These are phyloP conservation scores for Teratosphaeria viscida DNA, from an alignment of 2,329 filamentous ascomycete genomes.

Conservation along the genomic window DNA sequence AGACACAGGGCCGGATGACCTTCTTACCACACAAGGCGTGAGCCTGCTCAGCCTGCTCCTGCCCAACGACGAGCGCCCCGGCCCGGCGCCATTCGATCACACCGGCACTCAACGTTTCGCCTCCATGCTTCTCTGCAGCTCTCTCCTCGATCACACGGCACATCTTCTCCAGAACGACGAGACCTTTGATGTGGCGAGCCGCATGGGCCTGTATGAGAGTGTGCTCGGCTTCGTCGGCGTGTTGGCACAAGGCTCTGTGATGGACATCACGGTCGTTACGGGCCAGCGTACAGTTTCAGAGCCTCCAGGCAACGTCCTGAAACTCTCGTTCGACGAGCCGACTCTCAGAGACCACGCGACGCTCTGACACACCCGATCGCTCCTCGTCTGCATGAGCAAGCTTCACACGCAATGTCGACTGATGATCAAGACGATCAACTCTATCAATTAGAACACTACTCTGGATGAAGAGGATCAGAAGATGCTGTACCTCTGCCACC, in stretches of 20 bases:
- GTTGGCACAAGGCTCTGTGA: constrained; percentile 24
- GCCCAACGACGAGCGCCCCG: constrained; percentile 8
- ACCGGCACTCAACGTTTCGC: constrained; percentile 21
- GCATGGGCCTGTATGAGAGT: constrained; percentile 27
- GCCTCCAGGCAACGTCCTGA: constrained; percentile 27
- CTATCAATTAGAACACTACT: constrained; percentile 13
- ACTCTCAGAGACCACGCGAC: constrained; percentile 3
- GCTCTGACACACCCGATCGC: constrained; percentile 12
- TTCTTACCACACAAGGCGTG: constrained; percentile 9
- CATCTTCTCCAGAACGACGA: constrained; percentile 34
- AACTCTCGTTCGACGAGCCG: constrained; percentile 21
- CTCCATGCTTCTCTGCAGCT: constrained; percentile 27
- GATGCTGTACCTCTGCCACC: constrained; percentile 1
- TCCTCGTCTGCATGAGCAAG: constrained; percentile 20
- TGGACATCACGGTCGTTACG: constrained; percentile 24
- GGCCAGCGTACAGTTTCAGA: constrained; percentile 25
- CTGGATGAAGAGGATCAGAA: constrained; percentile 1
- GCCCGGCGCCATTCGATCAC: constrained; percentile 17
- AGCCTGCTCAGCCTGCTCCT: constrained; percentile 14
- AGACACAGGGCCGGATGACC: constrained; percentile 9
- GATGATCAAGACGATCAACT: constrained; percentile 16
- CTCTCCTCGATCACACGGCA: constrained; percentile 29
- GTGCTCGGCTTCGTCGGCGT: constrained; percentile 32
- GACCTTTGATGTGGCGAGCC: constrained; percentile 27
- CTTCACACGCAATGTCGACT: constrained; percentile 24